Evolutionary conservation across 2,329 filamentous ascomycete species (phyloP), one percentile per base, ranked within the genome.

Genomic region (Colletotrichum sp.): DNA sequence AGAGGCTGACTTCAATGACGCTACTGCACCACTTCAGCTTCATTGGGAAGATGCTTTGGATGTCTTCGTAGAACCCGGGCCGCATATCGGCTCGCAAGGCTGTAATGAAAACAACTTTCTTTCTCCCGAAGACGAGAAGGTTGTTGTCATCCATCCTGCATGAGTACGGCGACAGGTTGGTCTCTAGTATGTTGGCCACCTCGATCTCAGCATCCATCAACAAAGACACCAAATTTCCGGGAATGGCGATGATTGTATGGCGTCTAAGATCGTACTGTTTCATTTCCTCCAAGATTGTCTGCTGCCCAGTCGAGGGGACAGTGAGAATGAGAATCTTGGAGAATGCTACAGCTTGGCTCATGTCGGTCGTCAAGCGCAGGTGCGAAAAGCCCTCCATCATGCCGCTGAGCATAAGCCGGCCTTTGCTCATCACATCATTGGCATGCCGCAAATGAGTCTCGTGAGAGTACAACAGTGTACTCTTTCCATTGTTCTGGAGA

Each of bases 91-190:
- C 48, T n/a, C 52, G 26, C 34, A 59, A 16, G n/a, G 69, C 69
- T 5, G 69, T 58, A 55, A 72, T 72, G 26, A 68, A 67, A 21
- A 72, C 28, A 8, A 72, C 63, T 14, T 48, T 52, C 55, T 72
- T 72, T 36, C 69, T 66, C 14, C 69, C 69, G 8, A 72, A 68
- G 14, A 72, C 69, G 10, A 48, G 32, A 4, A 68, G 34, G 4
- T 34, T 61, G 13, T 38, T 55, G 7, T 52, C 63, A 28, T 72
- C 63, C 69, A 72, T 72, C 26, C 69, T 36, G 28, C 69, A 72
- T 24, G 69, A 72, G n/a, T 72, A 72, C 4, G 69, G 69, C 4
- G 69, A 72, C 9, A 72, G 26, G 63, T 72, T 72, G 52, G 69
- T 72, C 69, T 72, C 69, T 7, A 72, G 13, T 18, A 72, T 61